Base-by-base conservation (phyloP, 169 alveolate genomes). In the Cryptosporidium sp. region DNA sequence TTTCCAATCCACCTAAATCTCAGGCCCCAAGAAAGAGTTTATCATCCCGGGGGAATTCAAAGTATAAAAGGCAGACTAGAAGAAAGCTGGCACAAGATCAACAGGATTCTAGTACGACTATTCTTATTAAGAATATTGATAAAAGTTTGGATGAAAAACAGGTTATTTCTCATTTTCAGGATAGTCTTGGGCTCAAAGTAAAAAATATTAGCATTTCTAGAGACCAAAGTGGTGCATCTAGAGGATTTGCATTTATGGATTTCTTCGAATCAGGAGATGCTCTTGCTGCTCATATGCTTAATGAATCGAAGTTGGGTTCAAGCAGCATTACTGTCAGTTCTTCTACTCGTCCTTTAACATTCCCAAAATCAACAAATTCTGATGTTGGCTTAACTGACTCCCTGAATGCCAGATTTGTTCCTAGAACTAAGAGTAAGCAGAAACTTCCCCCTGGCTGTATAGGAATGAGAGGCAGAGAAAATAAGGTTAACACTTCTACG, bases 191-290 rank as follows among this genome's bases (percentile, higher is more conserved):
- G 12, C 52, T 80, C 26, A 80, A 48, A 21, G 68, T 80, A 3
- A 80, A 80, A 16, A 60, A 65, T 45, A 60, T 80, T 39, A 21
- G 48, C 39, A 61, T 80, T 42, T 62, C 80, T 65, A 68, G 87
- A 23, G 85, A 60, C 85, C 72, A 9, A 33, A 68, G 61, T 65
- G 93, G 93, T 29, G 39, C 52, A n/a, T 80, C 93, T 6, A 80
- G 69, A 12, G 93, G 93, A 39, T 80, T 80, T 69, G 93, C 70
- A 12, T 87, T 80, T 31, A 67, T 87, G 48, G 91, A 87, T 52
- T 80, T 87, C 48, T 69, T 44, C 18, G 48, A 35, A 33, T 48
- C 87, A 6, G 73, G 31, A 48, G 93, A 75, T 69, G 91, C 93
- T 39, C 65, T 87, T 42, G 73, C 91, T 12, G 93, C 93, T 23